A percentile compares a stretch with the other conserved stretches of the same genome.
phyloP scores from a whole-genome alignment of 1,284 basidiomycete genomes.

The Pseudozyma thailandica region DNA sequence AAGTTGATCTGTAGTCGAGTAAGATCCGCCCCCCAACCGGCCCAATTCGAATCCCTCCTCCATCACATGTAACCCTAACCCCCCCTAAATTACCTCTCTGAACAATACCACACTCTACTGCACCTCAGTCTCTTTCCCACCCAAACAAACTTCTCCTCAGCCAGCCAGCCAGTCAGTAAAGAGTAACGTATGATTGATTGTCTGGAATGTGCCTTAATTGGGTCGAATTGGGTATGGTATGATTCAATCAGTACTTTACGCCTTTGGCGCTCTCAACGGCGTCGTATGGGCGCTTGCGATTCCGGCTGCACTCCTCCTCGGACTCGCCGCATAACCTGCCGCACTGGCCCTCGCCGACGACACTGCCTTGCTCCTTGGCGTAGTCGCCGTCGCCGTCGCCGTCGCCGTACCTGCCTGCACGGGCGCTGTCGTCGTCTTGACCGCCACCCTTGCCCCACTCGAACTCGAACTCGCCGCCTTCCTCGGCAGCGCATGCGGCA shows the following conservation, averaged over 20 bases:
- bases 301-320: slow-evolving; percentile 22
- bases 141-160: too few species aligned
- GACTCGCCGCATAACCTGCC: slow-evolving; percentile 13
- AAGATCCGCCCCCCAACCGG: too few species aligned
- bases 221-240: not conserved
- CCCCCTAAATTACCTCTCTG: too few species aligned
- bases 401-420: not conserved
- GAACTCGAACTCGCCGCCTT: not conserved
- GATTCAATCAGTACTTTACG: not conserved
- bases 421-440: not conserved
- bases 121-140: too few species aligned
- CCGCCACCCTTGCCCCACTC: not conserved
- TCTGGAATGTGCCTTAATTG: too few species aligned
- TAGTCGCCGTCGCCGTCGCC: not conserved
- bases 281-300: slow-evolving; percentile 10
- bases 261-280: slow-evolving; percentile 25
- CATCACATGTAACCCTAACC: too few species aligned
- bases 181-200: too few species aligned
- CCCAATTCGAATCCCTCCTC: too few species aligned
- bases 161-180: too few species aligned
- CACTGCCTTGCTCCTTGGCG: slow-evolving; percentile 14
- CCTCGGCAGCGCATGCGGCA: slow-evolving; percentile 4
- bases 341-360: not conserved
- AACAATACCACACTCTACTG: too few species aligned
- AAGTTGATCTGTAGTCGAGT: too few species aligned